Evolutionary conservation across 257 asterid genomes (phyloP).

Genomic region (Datura wrightii): DNA sequence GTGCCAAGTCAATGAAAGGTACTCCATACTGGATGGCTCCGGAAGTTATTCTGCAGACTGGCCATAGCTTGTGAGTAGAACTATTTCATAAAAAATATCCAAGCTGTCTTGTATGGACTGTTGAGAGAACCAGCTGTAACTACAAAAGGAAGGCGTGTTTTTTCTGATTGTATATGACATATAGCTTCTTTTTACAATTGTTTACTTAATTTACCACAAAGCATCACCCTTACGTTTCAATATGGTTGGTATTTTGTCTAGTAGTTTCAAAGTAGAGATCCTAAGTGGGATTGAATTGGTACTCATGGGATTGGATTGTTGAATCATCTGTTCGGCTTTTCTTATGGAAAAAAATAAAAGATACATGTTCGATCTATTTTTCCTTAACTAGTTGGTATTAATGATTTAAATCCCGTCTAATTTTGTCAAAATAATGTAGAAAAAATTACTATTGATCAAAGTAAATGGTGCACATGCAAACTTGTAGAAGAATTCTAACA

Average conservation of each 20-base stretch:
- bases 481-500: not conserved
- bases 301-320: not conserved
- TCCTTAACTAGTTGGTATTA: not conserved
- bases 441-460: not conserved
- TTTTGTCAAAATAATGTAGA: not conserved
- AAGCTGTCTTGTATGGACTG: constrained; percentile 23
- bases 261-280: constrained; percentile 14
- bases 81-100: not conserved
- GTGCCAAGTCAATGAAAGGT: constrained; percentile 99
- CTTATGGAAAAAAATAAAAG: not conserved
- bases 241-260: constrained; percentile 1
- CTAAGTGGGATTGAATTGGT: not conserved
- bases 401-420: not conserved
- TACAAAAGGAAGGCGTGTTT: not conserved
- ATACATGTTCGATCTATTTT: not conserved
- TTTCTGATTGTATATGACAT: not conserved
- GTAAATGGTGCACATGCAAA: not conserved
- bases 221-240: not conserved
- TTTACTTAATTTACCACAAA: not conserved
- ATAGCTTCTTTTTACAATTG: not conserved
- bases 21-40: constrained; percentile 99
- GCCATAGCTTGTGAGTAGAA: constrained; percentile 95
- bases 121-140: constrained; percentile 11
- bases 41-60: constrained; percentile 98
- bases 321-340: not conserved